Percentiles rank a stretch among this genome's conserved stretches.
phyloP scores from a whole-genome alignment of 2,329 filamentous ascomycete genomes.

The Blastomyces percursus region DNA sequence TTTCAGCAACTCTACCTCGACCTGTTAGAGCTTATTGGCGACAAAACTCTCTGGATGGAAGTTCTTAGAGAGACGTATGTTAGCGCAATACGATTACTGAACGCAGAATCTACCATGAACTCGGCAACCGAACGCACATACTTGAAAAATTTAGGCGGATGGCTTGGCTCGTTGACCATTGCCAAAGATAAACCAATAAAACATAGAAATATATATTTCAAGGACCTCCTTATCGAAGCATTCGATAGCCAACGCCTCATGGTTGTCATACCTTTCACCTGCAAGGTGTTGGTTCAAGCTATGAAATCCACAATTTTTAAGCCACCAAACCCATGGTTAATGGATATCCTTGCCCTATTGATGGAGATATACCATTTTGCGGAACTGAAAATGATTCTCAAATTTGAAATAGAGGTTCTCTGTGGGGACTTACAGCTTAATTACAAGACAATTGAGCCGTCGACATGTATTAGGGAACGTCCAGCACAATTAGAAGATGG shows the following conservation, averaged over 20 bases:
- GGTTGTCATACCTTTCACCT: conserved; percentile 92
- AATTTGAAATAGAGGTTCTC: conserved; percentile 96
- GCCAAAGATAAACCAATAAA: conserved; percentile 92
- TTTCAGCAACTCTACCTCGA: conserved; percentile 91
- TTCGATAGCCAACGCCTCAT: conserved; percentile 85
- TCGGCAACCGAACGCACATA: conserved; percentile 76
- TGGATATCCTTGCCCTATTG: conserved; percentile 85
- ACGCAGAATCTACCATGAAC: conserved; percentile 76
- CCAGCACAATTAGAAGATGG: conserved; percentile 51
- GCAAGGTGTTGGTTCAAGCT: conserved; percentile 84
- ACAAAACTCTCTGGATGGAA: conserved; percentile 70
- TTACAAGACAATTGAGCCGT: conserved; percentile 80
- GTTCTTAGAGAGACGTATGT: conserved; percentile 88
- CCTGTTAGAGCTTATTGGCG: conserved; percentile 70
- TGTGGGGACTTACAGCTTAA: conserved; percentile 90
- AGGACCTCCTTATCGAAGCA: conserved; percentile 84
- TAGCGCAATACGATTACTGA: conserved; percentile 75
- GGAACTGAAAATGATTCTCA: conserved; percentile 89
- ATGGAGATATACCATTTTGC: conserved; percentile 90
- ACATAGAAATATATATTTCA: conserved; percentile 94
- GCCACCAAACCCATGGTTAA: conserved; percentile 92
- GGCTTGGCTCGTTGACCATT: conserved; percentile 87
- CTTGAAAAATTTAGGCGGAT: conserved; percentile 84
- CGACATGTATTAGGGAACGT: conserved; percentile 72
- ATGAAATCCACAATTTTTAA: conserved; percentile 77